These are phyloP conservation scores for Corymbia citriodora DNA, from an alignment of 441 rosid genomes.

Conservation along the genomic window DNA sequence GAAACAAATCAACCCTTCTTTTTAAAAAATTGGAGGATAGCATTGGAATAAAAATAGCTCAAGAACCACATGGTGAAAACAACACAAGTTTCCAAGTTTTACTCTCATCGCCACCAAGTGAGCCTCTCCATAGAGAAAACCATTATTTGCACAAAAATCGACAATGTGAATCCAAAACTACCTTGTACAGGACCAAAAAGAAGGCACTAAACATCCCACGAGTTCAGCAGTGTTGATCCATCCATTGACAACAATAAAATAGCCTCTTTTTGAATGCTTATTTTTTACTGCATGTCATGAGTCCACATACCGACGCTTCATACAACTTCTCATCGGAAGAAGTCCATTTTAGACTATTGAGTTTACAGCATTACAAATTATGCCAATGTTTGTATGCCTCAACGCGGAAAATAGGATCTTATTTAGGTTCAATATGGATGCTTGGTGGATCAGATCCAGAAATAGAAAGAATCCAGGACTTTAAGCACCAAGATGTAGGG, in stretches of 20 bases:
- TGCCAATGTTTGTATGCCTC: not conserved
- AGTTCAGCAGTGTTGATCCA: not conserved
- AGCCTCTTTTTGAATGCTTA: not conserved
- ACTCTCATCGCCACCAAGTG: not conserved
- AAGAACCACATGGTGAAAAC: not conserved
- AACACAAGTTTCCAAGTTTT: not conserved
- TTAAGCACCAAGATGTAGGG: not conserved
- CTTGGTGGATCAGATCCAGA: not conserved
- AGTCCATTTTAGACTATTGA: not conserved
- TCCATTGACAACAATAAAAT: not conserved
- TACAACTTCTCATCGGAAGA: not conserved
- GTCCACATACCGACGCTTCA: not conserved
- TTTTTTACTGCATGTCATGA: not conserved
- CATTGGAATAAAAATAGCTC: not conserved
- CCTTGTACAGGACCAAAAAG: not conserved
- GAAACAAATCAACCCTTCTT: not conserved
- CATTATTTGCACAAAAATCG: not conserved
- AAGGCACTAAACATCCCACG: not conserved
- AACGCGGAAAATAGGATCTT: not conserved
- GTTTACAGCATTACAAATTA: not conserved
- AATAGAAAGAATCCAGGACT: not conserved
- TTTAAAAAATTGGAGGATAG: not conserved
- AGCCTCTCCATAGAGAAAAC: not conserved
- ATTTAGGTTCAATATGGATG: not conserved
- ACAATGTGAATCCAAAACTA: not conserved